These are phyloP conservation scores for Zopfia rhizophila DNA, from an alignment of 2,329 filamentous ascomycete genomes.

Conservation along the genomic window DNA sequence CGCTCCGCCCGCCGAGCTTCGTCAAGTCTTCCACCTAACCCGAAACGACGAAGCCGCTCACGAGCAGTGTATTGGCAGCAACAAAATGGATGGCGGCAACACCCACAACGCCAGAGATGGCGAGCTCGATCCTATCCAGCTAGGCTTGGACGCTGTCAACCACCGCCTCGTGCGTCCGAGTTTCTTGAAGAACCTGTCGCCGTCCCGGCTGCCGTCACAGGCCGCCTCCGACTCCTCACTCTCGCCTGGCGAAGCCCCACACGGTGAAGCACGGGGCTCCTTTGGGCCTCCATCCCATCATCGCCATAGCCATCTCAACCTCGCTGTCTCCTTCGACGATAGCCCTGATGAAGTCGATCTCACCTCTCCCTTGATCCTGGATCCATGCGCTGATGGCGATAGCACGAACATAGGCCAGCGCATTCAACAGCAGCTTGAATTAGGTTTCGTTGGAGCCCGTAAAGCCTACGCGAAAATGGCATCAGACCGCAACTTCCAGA, in stretches of 20 bases:
- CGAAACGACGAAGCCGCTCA: constrained; percentile 31
- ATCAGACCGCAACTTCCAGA: constrained; percentile 56
- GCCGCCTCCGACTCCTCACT: constrained; percentile 50
- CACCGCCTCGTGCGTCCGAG: constrained; percentile 43
- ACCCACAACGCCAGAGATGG: constrained; percentile 14
- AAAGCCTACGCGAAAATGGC: constrained; percentile 47
- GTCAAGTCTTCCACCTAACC: too few relatives aligned
- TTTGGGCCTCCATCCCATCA: constrained; percentile 30
- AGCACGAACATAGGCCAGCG: constrained; percentile 34
- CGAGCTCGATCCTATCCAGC: constrained; percentile 43
- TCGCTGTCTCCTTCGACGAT: constrained; percentile 40
- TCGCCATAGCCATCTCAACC: constrained; percentile 46
- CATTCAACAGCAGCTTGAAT: constrained; percentile 38
- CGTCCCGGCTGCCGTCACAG: constrained; percentile 49
- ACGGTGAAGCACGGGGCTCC: constrained; percentile 43
- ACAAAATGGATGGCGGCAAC: constrained; percentile 38
- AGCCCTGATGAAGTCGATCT: constrained; percentile 36
- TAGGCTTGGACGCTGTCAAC: constrained; percentile 45
- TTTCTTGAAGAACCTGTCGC: constrained; percentile 49
- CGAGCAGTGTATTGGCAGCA: constrained; percentile 38
- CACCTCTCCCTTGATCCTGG: constrained; percentile 44
- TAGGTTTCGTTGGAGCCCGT: constrained; percentile 40
- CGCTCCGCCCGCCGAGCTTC: constrained; percentile 7
- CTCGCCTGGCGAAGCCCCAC: constrained; percentile 40
- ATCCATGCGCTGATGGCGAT: constrained; percentile 45